These are phyloP conservation scores for Berkeleyomyces basicola DNA, from an alignment of 2,329 filamentous ascomycete species.

Conservation along the genomic window DNA sequence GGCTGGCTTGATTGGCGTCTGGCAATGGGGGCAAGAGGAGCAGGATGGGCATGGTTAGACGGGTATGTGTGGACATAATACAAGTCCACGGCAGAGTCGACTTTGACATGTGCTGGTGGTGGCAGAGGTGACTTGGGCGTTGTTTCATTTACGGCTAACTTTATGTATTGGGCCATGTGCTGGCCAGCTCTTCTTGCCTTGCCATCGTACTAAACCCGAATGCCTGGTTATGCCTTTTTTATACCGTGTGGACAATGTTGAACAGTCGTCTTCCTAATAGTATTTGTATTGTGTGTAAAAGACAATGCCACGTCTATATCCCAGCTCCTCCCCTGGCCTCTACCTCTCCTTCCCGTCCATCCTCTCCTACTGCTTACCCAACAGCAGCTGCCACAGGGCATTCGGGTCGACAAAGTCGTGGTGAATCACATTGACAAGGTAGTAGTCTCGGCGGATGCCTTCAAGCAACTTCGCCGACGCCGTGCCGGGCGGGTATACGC, in stretches of 20 bases:
- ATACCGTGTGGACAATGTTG: not conserved
- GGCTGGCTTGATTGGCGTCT: no score
- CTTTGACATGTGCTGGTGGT: no score
- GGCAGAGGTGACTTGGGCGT: no score
- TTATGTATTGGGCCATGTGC: not conserved
- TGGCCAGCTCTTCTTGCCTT: not conserved
- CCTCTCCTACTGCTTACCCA: slow-evolving; percentile 20
- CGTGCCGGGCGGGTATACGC: slow-evolving; percentile 64
- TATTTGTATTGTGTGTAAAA: not conserved
- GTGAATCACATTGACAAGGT: slow-evolving; percentile 84
- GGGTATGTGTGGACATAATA: no score
- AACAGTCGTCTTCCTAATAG: not conserved
- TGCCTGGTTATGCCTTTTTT: not conserved
- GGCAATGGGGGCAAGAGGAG: no score
- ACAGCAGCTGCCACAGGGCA: slow-evolving; percentile 54
- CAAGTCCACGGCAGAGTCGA: no score
- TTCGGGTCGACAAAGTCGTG: slow-evolving; percentile 58
- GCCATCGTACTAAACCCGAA: not conserved
- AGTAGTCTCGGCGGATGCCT: slow-evolving; percentile 49
- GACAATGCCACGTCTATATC: not conserved
- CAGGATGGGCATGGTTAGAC: no score
- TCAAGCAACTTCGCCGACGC: slow-evolving; percentile 57
- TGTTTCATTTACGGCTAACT: not conserved
- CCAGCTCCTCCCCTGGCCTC: not conserved
- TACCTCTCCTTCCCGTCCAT: not conserved